Base-by-base conservation (phyloP, 768 basidiomycete species). In the Psilocybe subaeruginosa region DNA sequence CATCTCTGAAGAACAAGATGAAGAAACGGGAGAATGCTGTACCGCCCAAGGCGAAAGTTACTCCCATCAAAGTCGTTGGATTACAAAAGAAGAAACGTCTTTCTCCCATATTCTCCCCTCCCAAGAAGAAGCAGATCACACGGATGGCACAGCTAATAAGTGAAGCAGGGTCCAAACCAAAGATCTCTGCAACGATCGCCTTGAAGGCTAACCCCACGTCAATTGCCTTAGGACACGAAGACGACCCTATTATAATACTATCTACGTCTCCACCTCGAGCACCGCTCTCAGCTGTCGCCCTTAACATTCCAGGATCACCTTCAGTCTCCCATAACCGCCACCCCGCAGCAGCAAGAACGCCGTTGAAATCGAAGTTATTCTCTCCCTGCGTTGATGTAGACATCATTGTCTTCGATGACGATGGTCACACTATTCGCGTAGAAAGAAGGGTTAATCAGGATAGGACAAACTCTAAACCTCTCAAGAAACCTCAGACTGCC, bases 351-450 rank as follows among this genome's bases (percentile, higher is more conserved):
- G 60, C 68, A 3, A 76, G 72, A 58, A 72, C 67, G 1, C 71
- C 73, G n/a, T 64, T 69, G 8, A 80, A 68, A 76, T 72, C 69
- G 45, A 74, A 74, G 61, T 74, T 80, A 6, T 74, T 76, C 43
- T 76, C 81, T 1, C 82, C 85, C 1, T 71, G 83, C 17, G 80
- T 91, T 11, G 79, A 86, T 43, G 76, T 91, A 53, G 88, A 92
- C 49, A 92, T 93, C 54, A 75, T 87, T 39, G 76, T 90, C 37
- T 58, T 92, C 23, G 90, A 93, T 69, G 80, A 82, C 31, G 69
- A 76, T 31, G 91, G 91, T 11, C 77, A 72, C 53, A 83, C 77
- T 35, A 61, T 92, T 47, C 82, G 80, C 58, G 80, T 85, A 68
- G 91, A 92, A 70, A 76, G 81, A 61, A 78, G 91, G 58, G 76